Percentiles rank a stretch among this genome's conserved stretches.
Conservation (phyloP, 2,329 filamentous ascomycete species). For the Scleromitrula shiraiana region DNA sequence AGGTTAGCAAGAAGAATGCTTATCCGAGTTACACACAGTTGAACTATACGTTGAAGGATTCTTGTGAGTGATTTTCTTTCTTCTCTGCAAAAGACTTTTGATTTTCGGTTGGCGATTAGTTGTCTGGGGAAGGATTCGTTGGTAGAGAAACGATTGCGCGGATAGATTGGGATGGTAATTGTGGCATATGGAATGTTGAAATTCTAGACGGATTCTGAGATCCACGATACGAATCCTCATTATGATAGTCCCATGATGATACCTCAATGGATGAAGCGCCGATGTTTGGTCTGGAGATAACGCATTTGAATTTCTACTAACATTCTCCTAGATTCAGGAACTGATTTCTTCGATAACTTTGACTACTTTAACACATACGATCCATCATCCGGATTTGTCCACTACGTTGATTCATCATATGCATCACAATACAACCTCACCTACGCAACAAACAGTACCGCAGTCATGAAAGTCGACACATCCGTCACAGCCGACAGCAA, state of each 20-base stretch:
- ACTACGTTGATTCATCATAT: slow-evolving; percentile 32
- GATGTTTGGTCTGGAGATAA: too few species aligned
- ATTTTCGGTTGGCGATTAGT: too few species aligned
- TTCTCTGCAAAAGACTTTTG: background rate
- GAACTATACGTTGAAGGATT: slow-evolving; percentile 35
- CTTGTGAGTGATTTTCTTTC: slow-evolving; percentile 25
- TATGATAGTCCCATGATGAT: background rate
- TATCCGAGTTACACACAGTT: slow-evolving; percentile 38
- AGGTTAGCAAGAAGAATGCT: slow-evolving; percentile 30
- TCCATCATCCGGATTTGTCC: slow-evolving; percentile 37
- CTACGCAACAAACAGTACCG: slow-evolving; percentile 44
- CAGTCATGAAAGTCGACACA: slow-evolving; percentile 54
- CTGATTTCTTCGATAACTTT: slow-evolving; percentile 38
- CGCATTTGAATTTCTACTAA: too few species aligned
- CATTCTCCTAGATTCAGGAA: slow-evolving; percentile 27
- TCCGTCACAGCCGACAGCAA: slow-evolving; percentile 43
- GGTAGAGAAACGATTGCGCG: too few species aligned
- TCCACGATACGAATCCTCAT: too few species aligned
- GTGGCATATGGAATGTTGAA: too few species aligned
- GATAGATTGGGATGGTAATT: too few species aligned
- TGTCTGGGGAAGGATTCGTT: too few species aligned
- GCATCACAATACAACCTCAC: slow-evolving; percentile 48
- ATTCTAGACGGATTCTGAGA: too few species aligned
- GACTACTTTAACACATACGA: slow-evolving; percentile 37
- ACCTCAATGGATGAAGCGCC: too few species aligned